Evolutionary conservation across 2,329 filamentous ascomycete genomes (phyloP).

Genomic region (Aspergillus uvarum): DNA sequence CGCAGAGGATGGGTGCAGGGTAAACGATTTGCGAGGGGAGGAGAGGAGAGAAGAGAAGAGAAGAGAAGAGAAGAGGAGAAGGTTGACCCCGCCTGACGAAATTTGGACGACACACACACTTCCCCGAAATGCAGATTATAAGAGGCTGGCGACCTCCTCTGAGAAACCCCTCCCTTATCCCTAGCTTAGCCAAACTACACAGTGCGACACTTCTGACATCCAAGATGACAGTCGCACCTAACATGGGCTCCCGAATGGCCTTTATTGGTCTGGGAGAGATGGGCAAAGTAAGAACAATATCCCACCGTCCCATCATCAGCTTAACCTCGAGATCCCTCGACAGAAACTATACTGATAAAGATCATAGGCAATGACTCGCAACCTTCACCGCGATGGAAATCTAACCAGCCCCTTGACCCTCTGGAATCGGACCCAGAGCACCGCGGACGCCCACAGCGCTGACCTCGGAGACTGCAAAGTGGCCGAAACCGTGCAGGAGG

Average conservation of each 20-base stretch:
- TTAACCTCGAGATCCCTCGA: neutral
- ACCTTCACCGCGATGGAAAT: constrained; percentile 1
- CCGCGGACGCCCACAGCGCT: neutral
- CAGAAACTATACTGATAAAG: neutral
- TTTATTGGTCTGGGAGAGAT: constrained; percentile 7
- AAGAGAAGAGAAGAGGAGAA: neutral
- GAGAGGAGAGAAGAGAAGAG: too few relatives aligned
- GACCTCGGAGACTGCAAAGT: constrained; percentile 3
- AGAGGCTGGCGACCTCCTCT: neutral
- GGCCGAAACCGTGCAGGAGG: neutral
- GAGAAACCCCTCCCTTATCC: neutral
- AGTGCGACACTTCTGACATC: neutral
- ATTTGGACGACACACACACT: neutral
- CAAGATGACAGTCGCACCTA: neutral
- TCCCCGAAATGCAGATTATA: neutral
- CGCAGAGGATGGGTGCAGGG: neutral
- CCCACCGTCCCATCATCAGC: neutral
- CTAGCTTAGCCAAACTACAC: neutral
- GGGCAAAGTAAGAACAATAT: neutral
- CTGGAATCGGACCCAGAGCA: constrained; percentile 5
- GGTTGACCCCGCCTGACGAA: neutral
- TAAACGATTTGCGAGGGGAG: neutral
- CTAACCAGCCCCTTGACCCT: neutral
- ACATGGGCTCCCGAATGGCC: constrained; percentile 2
- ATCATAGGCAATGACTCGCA: neutral